These are phyloP conservation scores for Ganoderma lingzhi DNA, from an alignment of 1,284 basidiomycete genomes.

Conservation along the genomic window DNA sequence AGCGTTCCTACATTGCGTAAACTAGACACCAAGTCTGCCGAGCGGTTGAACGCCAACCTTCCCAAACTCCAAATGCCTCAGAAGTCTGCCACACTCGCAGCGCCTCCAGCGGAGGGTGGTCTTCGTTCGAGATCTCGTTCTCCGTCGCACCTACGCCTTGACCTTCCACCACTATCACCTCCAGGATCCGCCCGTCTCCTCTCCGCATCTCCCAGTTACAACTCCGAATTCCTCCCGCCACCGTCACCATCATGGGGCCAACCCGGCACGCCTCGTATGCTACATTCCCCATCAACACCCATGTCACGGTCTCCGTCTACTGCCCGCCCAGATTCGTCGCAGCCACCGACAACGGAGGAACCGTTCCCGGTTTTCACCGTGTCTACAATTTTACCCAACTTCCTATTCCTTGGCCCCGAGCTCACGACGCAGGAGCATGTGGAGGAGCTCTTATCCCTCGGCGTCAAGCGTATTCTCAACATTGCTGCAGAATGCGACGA, in stretches of 20 bases:
- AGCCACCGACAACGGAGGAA: conserved; percentile 62
- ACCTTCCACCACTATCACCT: conserved; percentile 64
- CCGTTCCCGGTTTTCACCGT: conserved; percentile 74
- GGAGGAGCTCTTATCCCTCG: conserved; percentile 73
- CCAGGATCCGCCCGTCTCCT: conserved; percentile 54
- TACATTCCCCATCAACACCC: conserved; percentile 44
- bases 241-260: conserved; percentile 40
- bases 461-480: conserved; percentile 90
- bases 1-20: conserved; percentile 68
- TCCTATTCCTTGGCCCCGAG: conserved; percentile 93
- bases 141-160: conserved; percentile 67
- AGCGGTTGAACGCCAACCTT: conserved; percentile 53
- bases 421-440: conserved; percentile 80
- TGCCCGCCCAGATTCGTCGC: conserved; percentile 60
- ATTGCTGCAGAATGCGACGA: conserved; percentile 92
- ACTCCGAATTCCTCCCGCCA: conserved; percentile 40
- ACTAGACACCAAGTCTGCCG: conserved; percentile 66
- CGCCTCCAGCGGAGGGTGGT: conserved; percentile 48
- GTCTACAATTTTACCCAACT: conserved; percentile 89
- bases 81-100: conserved; percentile 64
- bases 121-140: conserved; percentile 54
- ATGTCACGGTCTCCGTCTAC: conserved; percentile 61
- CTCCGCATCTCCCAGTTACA: conserved; percentile 26
- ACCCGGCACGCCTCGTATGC: conserved; percentile 32
- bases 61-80: conserved; percentile 66